Base-by-base conservation (phyloP, 176 grass and related monocot genomes). In the Olyra latifolia region DNA sequence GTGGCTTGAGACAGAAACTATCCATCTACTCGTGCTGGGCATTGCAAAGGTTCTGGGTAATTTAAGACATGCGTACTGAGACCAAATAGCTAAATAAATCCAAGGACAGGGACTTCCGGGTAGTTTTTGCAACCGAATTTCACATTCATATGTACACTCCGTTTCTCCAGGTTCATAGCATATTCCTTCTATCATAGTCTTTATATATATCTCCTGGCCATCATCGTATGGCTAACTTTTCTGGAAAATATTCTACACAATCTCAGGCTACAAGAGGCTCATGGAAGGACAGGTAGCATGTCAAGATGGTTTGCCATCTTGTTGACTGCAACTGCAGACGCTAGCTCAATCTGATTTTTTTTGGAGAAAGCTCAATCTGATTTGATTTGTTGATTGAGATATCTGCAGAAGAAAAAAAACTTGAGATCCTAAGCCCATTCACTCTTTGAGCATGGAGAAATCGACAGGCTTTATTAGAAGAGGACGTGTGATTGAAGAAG, bases 201-300 rank as follows among this genome's bases (percentile, higher is more conserved):
- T 50, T 43, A 16, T n/a, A 16, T 2, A n/a, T 7, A 52, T 75
- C 12, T 76, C 47, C 12, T 66, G 62, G 62, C 48, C 81, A 58
- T 58, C 10, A n/a, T n/a, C n/a, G n/a, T 76, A 54, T 64, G 38
- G 28, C 14, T 43, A 12, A 65, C 15, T 16, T 49, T 59, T 74
- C 19, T 29, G 8, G 24, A 3, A 81, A 62, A 47, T 20, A 35
- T 66, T 77, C 39, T 46, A 72, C 80, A 58, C 7, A 67, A 13
- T 6, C 0, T 64, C 22, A 1, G 32, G 61, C 67, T 57, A 75
- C 50, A 56, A 56, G 11, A 62, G 70, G 76, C 7, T 23, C 53
- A 45, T 28, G 2, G 66, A 71, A 28, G 58, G 56, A 71, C 65
- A 82, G 35, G 72, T 71, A 87, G 55, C 85, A 65, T 25, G n/a